Conservation (phyloP, 2,329 filamentous ascomycete genomes). For the Geosmithia putterillii region DNA sequence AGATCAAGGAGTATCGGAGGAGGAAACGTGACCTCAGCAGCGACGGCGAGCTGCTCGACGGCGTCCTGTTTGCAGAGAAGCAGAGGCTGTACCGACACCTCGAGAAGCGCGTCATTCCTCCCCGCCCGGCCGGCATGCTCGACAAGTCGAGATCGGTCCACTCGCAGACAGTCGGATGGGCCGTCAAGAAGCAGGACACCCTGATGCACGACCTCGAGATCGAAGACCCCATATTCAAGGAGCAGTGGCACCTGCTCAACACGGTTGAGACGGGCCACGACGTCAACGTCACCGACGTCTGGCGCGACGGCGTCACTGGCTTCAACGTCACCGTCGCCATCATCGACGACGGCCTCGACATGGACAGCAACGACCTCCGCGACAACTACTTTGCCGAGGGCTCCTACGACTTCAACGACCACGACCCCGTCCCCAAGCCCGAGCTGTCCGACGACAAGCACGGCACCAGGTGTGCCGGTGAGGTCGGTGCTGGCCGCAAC, state of each 20-base stretch:
- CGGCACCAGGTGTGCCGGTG: slow-evolving; percentile 88
- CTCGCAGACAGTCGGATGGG: slow-evolving; percentile 19
- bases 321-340: slow-evolving; percentile 84
- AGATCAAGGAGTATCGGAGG: slow-evolving; percentile 40
- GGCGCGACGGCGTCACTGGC: slow-evolving; percentile 83
- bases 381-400: slow-evolving; percentile 89
- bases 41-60: slow-evolving; percentile 51
- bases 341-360: slow-evolving; percentile 90
- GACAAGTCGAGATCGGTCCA: not conserved
- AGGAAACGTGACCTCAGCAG: slow-evolving; percentile 45
- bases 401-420: slow-evolving; percentile 94
- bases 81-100: slow-evolving; percentile 39
- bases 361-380: slow-evolving; percentile 86
- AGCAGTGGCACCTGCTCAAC: slow-evolving; percentile 96
- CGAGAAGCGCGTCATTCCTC: slow-evolving; percentile 37
- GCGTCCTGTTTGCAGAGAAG: slow-evolving; percentile 70
- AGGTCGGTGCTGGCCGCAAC: slow-evolving; percentile 86
- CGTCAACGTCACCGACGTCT: slow-evolving; percentile 90
- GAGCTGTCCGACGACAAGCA: slow-evolving; percentile 77
- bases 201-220: slow-evolving; percentile 62
- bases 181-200: slow-evolving; percentile 43
- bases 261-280: slow-evolving; percentile 72
- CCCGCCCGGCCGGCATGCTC: slow-evolving; percentile 16
- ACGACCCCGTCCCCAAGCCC: slow-evolving; percentile 65
- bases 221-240: slow-evolving; percentile 76